A percentile compares a stretch with the other conserved stretches of the same genome.
Evolutionary conservation across 495 filamentous ascomycete genomes (phyloP).

Genomic region (Aspergillus nidulans): DNA sequence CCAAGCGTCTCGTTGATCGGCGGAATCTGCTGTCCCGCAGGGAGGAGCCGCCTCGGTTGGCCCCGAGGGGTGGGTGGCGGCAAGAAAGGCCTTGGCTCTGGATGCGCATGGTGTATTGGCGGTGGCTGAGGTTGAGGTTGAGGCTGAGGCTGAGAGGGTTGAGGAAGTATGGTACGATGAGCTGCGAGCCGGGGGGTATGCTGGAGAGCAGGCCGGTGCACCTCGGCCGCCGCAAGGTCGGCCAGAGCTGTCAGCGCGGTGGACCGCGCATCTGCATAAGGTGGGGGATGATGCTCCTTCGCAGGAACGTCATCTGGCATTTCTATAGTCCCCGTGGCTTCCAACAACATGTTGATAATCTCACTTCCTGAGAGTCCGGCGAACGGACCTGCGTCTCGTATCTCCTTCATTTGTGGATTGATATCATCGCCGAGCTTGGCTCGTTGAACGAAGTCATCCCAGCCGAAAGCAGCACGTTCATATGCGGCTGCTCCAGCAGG

Average conservation of each 20-base stretch:
- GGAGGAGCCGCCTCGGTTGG: slow-evolving; percentile 37
- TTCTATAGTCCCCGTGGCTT: slow-evolving; percentile 20
- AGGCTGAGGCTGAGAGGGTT: slow-evolving; percentile 14
- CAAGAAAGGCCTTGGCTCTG: slow-evolving; percentile 37
- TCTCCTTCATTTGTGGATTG: slow-evolving; percentile 38
- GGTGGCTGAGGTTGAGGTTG: slow-evolving; percentile 5
- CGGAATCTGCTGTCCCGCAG: slow-evolving; percentile 29
- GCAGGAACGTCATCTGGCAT: slow-evolving; percentile 6
- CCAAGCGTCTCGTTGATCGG: slow-evolving; percentile 27
- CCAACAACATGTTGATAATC: slow-evolving; percentile 20
- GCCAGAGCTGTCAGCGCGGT: slow-evolving; percentile 31
- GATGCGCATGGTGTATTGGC: slow-evolving; percentile 26
- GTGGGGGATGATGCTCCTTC: slow-evolving; percentile 7
- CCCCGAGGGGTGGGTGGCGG: slow-evolving; percentile 35
- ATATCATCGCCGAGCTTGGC: slow-evolving; percentile 36
- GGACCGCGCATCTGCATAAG: slow-evolving; percentile 12
- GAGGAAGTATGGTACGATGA: slow-evolving; percentile 29
- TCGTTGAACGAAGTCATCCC: slow-evolving; percentile 42
- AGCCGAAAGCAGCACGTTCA: slow-evolving; percentile 29
- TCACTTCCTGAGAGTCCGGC: slow-evolving; percentile 15
- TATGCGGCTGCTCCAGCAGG: slow-evolving; percentile 32
- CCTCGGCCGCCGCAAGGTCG: slow-evolving; percentile 30
- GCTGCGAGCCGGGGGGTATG: slow-evolving; percentile 17
- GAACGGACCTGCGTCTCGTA: slow-evolving; percentile 20
- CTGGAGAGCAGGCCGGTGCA: slow-evolving; percentile 22